Evolutionary conservation across 305 asterid genomes (phyloP).

Genomic region (Striga hermonthica): DNA sequence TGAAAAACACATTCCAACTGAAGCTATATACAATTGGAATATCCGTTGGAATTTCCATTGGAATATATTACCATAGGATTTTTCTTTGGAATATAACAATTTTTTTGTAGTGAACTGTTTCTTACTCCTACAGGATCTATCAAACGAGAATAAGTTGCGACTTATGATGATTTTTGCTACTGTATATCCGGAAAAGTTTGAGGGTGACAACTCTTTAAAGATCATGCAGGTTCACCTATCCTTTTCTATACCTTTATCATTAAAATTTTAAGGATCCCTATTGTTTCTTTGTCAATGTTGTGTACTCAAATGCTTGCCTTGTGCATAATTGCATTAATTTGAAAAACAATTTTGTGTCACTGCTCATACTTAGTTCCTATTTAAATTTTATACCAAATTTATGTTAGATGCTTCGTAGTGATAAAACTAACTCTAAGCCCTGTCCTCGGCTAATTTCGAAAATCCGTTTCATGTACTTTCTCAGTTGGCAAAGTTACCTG

Average conservation of each 20-base stretch:
- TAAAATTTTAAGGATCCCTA: not conserved
- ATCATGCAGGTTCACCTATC: constrained; percentile 66
- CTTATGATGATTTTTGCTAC: constrained; percentile 79
- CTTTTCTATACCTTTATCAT: not conserved
- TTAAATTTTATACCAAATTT: no score
- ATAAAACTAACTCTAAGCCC: constrained; percentile 5
- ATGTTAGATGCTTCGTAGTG: constrained; percentile 21
- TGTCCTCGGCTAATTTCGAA: constrained; percentile 9
- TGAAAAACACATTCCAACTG: no score
- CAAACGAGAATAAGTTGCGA: constrained; percentile 54
- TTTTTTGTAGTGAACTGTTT: no score
- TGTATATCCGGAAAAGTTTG: constrained; percentile 76
- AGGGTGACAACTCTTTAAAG: constrained; percentile 71
- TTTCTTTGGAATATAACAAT: no score
- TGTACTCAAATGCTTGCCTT: not conserved
- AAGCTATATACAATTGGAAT: no score
- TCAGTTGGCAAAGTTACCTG: constrained; percentile 75
- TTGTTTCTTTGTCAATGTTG: not conserved
- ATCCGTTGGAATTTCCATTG: no score
- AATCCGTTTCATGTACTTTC: constrained; percentile 25
- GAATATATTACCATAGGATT: constrained; percentile 14
- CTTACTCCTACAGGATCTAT: constrained; percentile 47
- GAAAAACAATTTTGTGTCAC: not conserved
- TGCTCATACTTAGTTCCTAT: not conserved
- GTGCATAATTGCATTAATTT: constrained; percentile 2